phyloP scores from a whole-genome alignment of 192 early-diverging fungal genomes.

The Entomortierella parvispora region DNA sequence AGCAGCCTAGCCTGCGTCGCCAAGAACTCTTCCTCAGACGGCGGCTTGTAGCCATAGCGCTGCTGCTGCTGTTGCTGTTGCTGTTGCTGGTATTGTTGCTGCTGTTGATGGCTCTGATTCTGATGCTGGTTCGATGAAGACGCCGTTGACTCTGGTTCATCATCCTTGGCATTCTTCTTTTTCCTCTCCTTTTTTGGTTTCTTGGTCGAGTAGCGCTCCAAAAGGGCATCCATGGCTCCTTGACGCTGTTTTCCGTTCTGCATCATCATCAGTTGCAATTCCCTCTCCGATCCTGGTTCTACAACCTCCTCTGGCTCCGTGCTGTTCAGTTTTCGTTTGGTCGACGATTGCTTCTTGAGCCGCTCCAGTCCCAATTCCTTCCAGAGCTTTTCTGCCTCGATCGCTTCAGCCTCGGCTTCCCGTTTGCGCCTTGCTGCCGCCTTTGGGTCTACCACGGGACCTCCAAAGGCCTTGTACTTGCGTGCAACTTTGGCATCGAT shows the following conservation, averaged over 20 bases:
- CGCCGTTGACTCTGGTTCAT: background rate
- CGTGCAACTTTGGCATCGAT: slow-evolving; percentile 67
- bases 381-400: slow-evolving; percentile 66
- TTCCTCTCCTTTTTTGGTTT: slow-evolving; percentile 29
- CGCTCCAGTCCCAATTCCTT: slow-evolving; percentile 67
- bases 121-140: slow-evolving; percentile 6
- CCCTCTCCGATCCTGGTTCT: slow-evolving; percentile 52
- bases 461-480: slow-evolving; percentile 63
- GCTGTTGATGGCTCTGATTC: slow-evolving; percentile 13
- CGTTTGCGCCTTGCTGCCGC: slow-evolving; percentile 60
- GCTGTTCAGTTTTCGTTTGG: slow-evolving; percentile 28
- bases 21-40: slow-evolving; percentile 40
- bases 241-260: slow-evolving; percentile 58
- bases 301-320: slow-evolving; percentile 40
- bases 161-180: slow-evolving; percentile 17
- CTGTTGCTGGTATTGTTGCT: slow-evolving; percentile 10
- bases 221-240: slow-evolving; percentile 62
- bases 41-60: slow-evolving; percentile 19
- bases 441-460: slow-evolving; percentile 56
- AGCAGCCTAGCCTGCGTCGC: slow-evolving; percentile 27
- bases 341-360: slow-evolving; percentile 57
- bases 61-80: slow-evolving; percentile 33
- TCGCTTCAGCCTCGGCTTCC: slow-evolving; percentile 68
- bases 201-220: slow-evolving; percentile 57
- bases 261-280: slow-evolving; percentile 68